A percentile compares a stretch with the other conserved stretches of the same genome.
Evolutionary conservation across 352 stramenopile species (phyloP).

Genomic region (Pythium dissimile): DNA sequence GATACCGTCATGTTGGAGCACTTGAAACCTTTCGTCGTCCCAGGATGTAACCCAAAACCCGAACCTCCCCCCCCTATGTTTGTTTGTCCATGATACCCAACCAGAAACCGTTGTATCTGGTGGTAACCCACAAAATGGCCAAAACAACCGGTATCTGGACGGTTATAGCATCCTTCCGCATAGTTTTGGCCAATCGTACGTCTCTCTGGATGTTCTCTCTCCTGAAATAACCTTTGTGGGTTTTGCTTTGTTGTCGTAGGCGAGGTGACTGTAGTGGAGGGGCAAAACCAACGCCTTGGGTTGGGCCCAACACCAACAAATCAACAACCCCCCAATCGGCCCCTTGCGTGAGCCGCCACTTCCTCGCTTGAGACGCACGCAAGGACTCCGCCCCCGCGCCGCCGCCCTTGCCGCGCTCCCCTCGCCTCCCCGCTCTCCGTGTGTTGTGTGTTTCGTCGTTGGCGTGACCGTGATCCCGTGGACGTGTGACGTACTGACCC

Average conservation of each 20-base stretch:
- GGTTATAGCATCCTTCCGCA: too few relatives aligned
- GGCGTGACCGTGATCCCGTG: conserved; percentile 9
- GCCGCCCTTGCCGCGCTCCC: conserved; percentile 1
- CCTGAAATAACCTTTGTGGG: background rate
- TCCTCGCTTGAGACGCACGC: background rate
- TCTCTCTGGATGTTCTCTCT: background rate
- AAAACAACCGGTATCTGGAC: conserved; percentile 3
- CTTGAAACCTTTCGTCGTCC: too few relatives aligned
- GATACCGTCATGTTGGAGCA: too few relatives aligned
- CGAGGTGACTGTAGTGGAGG: background rate
- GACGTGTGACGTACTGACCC: background rate
- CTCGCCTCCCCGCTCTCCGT: conserved; percentile 1
- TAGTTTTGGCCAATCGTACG: too few relatives aligned
- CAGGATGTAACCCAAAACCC: too few relatives aligned
- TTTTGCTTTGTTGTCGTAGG: background rate
- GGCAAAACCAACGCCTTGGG: conserved; percentile 2
- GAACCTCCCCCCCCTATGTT: too few relatives aligned
- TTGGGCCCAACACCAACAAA: conserved; percentile 8
- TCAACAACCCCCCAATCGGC: conserved; percentile 4
- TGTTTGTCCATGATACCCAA: too few relatives aligned
- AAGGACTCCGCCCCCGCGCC: background rate
- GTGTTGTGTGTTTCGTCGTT: conserved; percentile 17
- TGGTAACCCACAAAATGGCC: too few relatives aligned
- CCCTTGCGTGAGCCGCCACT: background rate
- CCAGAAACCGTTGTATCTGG: too few relatives aligned